Percentiles rank a stretch among this genome's conserved stretches.
phyloP scores from a whole-genome alignment of 148 eudicot species.

The Rhododendron mucronatum region DNA sequence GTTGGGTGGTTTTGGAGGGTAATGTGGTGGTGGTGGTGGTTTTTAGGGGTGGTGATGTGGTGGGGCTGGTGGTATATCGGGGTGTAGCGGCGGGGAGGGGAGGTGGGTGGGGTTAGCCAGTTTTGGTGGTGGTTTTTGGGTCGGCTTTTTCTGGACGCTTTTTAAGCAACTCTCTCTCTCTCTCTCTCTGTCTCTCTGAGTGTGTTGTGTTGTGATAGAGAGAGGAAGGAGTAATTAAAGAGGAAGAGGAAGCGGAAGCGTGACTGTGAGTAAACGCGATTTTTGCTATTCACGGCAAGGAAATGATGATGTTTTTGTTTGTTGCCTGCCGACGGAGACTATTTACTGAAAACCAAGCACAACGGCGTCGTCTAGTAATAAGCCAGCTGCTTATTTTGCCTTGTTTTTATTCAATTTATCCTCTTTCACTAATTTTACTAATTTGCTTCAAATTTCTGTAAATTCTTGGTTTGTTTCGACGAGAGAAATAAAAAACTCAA shows the following conservation, averaged over 20 bases:
- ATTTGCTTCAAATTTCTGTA: no score
- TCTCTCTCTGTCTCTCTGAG: not conserved
- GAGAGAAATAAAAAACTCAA: no score
- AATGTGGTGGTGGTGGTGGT: not conserved
- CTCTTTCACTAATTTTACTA: no score
- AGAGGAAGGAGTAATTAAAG: not conserved
- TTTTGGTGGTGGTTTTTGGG: not conserved
- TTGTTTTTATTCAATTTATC: no score
- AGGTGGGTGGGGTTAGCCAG: slow-evolving; percentile 20
- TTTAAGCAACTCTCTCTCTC: not conserved
- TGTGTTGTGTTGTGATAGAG: not conserved
- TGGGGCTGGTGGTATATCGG: slow-evolving; percentile 17
- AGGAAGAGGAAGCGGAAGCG: not conserved
- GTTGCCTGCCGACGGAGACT: not conserved
- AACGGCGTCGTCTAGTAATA: no score
- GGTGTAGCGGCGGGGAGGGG: slow-evolving; percentile 21
- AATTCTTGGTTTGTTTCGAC: no score
- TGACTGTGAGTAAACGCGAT: not conserved
- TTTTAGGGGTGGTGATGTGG: not conserved
- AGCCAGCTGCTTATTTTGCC: no score
- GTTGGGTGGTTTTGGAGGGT: not conserved
- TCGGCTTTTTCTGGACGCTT: not conserved
- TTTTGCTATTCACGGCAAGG: not conserved
- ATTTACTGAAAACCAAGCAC: no score
- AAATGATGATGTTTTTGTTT: not conserved